Percentiles rank a stretch among this genome's conserved stretches.
phyloP scores from a whole-genome alignment of 2,329 filamentous ascomycete genomes.

The Stemphylium lycopersici region DNA sequence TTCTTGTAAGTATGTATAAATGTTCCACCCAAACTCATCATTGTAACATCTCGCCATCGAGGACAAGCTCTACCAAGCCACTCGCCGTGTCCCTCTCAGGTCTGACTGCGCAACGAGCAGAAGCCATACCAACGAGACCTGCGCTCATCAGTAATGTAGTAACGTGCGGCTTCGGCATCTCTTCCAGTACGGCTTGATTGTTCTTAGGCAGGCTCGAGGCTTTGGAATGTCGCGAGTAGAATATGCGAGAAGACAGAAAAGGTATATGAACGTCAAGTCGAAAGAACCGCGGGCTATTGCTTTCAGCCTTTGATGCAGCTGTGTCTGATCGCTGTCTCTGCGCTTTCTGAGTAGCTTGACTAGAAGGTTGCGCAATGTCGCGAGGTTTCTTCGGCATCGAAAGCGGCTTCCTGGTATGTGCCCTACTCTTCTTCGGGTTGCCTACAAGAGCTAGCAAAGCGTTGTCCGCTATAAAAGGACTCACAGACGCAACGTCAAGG shows the following conservation, averaged over 20 bases:
- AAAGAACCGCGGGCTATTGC: conserved; percentile 39
- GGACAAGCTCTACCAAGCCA: conserved; percentile 24
- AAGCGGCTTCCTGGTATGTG: conserved; percentile 15
- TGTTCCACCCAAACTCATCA: not conserved
- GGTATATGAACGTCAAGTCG: conserved; percentile 41
- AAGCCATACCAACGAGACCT: conserved; percentile 43
- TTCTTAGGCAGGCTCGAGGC: conserved; percentile 28
- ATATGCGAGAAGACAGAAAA: conserved; percentile 42
- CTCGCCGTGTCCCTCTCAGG: conserved; percentile 14
- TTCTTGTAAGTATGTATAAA: too few relatives aligned
- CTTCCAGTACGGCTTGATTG: conserved; percentile 34
- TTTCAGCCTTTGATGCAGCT: conserved; percentile 17
- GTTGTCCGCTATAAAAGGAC: conserved; percentile 29
- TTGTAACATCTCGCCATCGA: conserved; percentile 13
- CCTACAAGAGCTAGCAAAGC: not conserved
- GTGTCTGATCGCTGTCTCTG: conserved; percentile 31
- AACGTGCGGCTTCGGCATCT: conserved; percentile 39
- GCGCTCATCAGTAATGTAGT: conserved; percentile 42
- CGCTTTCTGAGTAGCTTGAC: conserved; percentile 14
- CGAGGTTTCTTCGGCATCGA: conserved; percentile 24
- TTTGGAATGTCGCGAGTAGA: conserved; percentile 36
- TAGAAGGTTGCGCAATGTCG: conserved; percentile 4
- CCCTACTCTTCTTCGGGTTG: conserved; percentile 6
- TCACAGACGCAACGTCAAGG: conserved; percentile 31
- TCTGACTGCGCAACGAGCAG: conserved; percentile 28